Conservation (phyloP, 441 rosid species). For the Syzygium malaccense region DNA sequence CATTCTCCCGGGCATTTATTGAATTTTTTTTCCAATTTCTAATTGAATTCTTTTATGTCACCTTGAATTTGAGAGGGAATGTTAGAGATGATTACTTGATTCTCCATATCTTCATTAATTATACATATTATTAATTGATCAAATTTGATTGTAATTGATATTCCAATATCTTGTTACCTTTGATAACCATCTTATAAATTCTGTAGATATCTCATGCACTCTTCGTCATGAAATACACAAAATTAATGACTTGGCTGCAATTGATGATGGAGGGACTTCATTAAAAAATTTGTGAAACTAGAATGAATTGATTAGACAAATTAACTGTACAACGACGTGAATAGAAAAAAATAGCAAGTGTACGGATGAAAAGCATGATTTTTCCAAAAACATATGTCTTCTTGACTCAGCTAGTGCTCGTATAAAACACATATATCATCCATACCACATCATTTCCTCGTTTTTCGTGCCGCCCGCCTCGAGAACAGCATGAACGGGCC, state of each 20-base stretch:
- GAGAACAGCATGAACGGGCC: background rate
- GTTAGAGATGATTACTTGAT: too few species aligned
- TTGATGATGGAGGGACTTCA: background rate
- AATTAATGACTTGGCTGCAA: background rate
- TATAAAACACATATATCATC: background rate
- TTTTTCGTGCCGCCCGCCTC: background rate
- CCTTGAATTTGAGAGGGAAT: too few species aligned
- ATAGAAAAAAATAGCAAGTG: background rate
- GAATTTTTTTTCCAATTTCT: too few species aligned
- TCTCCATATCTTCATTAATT: too few species aligned
- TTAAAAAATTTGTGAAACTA: background rate
- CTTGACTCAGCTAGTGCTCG: background rate
- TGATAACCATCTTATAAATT: too few species aligned
- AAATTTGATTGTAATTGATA: too few species aligned
- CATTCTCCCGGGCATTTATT: too few species aligned
- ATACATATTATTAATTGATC: too few species aligned
- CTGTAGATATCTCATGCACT: too few species aligned
- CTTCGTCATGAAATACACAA: too few species aligned
- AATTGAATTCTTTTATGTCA: too few species aligned
- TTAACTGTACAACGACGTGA: accelerated
- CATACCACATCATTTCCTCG: background rate
- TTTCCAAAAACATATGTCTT: background rate
- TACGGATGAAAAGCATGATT: background rate
- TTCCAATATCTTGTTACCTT: too few species aligned
- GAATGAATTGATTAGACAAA: background rate